Evolutionary conservation across 1,284 basidiomycete genomes (phyloP).

Genomic region (Leucocoprinus gongylophorus): DNA sequence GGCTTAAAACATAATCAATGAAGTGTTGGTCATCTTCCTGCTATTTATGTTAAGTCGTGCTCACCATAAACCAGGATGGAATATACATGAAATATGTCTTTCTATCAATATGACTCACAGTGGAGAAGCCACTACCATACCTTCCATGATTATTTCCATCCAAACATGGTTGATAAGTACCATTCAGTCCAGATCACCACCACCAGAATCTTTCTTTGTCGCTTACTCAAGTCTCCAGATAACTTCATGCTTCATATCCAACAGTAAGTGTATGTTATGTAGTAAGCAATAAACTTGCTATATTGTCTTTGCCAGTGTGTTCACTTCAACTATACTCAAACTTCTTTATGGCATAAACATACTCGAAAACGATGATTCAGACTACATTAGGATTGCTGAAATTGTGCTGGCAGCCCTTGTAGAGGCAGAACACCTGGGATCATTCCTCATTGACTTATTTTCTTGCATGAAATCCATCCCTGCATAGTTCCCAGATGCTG

Average conservation of each 20-base stretch:
- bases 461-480: constrained; percentile 20
- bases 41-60: neutral
- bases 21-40: constrained; percentile 5
- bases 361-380: constrained; percentile 11
- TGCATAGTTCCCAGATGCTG: constrained; percentile 20
- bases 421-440: constrained; percentile 14
- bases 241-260: neutral
- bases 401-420: constrained; percentile 10
- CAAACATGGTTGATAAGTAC: constrained; percentile 7
- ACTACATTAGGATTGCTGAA: constrained; percentile 14
- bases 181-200: constrained; percentile 7
- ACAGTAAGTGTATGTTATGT: neutral
- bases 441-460: constrained; percentile 20
- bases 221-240: constrained; percentile 8
- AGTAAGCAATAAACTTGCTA: neutral
- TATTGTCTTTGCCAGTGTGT: neutral
- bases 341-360: constrained; percentile 18
- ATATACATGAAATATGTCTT: constrained; percentile 8
- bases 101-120: constrained; percentile 11
- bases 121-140: constrained; percentile 14
- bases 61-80: constrained; percentile 8
- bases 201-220: constrained; percentile 7
- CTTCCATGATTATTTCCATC: constrained; percentile 14
- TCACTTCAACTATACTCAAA: constrained; percentile 15
- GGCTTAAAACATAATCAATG: too few relatives aligned